Evolutionary conservation across 1,284 basidiomycete species (phyloP).

Genomic region (Trichosporon sp.): DNA sequence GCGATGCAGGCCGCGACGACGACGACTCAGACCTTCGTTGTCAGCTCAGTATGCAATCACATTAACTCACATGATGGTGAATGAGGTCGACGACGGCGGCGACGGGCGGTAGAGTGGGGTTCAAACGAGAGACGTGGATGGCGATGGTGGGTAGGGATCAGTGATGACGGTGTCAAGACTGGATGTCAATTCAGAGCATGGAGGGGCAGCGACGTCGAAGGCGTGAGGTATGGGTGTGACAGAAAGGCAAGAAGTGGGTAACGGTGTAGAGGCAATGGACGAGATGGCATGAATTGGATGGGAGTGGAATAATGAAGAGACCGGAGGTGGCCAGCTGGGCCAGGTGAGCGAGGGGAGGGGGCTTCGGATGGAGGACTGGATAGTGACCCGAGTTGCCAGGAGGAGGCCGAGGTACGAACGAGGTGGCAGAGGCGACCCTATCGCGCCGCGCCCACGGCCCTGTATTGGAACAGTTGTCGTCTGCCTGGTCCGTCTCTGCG

Average conservation of each 20-base stretch:
- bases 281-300: neutral
- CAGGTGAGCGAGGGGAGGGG: neutral
- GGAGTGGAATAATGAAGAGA: neutral
- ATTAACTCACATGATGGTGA: neutral
- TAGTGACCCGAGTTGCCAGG: neutral
- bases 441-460: neutral
- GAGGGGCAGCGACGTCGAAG: neutral
- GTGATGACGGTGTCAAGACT: neutral
- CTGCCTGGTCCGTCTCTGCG: neutral
- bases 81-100: neutral
- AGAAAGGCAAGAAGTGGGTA: neutral
- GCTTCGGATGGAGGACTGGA: neutral
- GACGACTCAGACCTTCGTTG: constrained; percentile 12
- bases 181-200: neutral
- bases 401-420: no score
- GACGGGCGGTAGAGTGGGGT: neutral
- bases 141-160: neutral
- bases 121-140: neutral
- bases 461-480: neutral
- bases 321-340: neutral
- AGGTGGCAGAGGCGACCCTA: neutral
- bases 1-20: constrained; percentile 12
- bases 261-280: neutral
- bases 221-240: neutral
- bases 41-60: neutral